Percentiles rank a stretch among this genome's conserved stretches.
Evolutionary conservation across 805 yeast genomes (phyloP).

Genomic region (Debaryomyces castellii): DNA sequence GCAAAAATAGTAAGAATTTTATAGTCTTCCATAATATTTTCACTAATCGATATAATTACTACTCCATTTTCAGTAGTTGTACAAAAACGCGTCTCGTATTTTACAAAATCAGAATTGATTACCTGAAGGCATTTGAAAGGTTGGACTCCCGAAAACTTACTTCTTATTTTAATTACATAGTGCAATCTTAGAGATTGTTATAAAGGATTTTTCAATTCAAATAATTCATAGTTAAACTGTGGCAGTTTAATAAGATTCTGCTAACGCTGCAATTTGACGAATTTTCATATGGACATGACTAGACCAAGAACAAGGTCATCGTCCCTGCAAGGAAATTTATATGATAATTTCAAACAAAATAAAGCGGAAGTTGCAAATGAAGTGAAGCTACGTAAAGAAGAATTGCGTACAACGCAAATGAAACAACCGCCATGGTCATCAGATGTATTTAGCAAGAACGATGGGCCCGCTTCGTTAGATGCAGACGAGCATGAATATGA

Average conservation of each 20-base stretch:
- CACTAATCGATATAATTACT: no score
- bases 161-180: neutral
- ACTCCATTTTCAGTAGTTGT: neutral
- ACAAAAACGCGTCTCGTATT: constrained; percentile 4
- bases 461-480: neutral
- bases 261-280: neutral
- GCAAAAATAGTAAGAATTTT: no score
- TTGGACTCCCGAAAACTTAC: neutral
- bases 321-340: neutral
- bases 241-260: neutral
- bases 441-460: neutral
- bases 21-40: no score
- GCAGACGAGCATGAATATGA: neutral
- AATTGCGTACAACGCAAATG: neutral
- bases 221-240: neutral
- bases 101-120: neutral
- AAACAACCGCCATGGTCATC: neutral
- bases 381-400: neutral
- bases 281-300: neutral
- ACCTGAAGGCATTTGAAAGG: neutral
- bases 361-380: neutral
- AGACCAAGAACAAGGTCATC: constrained; percentile 2
- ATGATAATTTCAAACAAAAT: neutral
- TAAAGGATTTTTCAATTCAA: neutral
- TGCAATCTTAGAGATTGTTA: neutral